Evolutionary conservation across 768 basidiomycete species (phyloP).

Genomic region (Trametes punicea): DNA sequence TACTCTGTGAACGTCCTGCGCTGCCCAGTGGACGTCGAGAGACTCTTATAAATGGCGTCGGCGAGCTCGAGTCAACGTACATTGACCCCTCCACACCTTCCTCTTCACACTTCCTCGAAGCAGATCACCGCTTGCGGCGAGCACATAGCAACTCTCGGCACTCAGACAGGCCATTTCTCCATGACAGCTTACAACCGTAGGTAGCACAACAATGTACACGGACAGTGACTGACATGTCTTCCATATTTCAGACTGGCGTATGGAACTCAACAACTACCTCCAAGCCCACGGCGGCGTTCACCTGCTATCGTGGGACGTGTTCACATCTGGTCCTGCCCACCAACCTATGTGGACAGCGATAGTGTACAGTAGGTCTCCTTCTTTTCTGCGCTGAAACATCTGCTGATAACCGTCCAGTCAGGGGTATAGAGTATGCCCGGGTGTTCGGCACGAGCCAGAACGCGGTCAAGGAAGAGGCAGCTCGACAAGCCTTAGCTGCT

Average conservation of each 20-base stretch:
- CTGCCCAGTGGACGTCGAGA: background rate
- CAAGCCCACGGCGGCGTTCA: slow-evolving; percentile 26
- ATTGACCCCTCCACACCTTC: slow-evolving; percentile 12
- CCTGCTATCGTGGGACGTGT: slow-evolving; percentile 26
- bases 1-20: slow-evolving; percentile 3
- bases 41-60: slow-evolving; percentile 8
- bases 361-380: slow-evolving; percentile 23
- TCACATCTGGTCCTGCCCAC: slow-evolving; percentile 25
- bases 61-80: background rate
- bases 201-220: background rate
- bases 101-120: slow-evolving; percentile 1
- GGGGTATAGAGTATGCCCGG: slow-evolving; percentile 28
- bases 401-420: slow-evolving; percentile 13
- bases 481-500: slow-evolving; percentile 23
- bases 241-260: slow-evolving; percentile 27
- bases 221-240: background rate
- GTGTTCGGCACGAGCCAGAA: slow-evolving; percentile 19
- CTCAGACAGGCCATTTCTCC: background rate
- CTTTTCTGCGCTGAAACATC: background rate
- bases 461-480: slow-evolving; percentile 28
- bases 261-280: slow-evolving; percentile 32
- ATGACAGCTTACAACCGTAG: slow-evolving; percentile 22
- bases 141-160: background rate
- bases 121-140: background rate
- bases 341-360: slow-evolving; percentile 29